Evolutionary conservation across 2,329 filamentous ascomycete species (phyloP).

Genomic region (Mycosphaerella sp.): DNA sequence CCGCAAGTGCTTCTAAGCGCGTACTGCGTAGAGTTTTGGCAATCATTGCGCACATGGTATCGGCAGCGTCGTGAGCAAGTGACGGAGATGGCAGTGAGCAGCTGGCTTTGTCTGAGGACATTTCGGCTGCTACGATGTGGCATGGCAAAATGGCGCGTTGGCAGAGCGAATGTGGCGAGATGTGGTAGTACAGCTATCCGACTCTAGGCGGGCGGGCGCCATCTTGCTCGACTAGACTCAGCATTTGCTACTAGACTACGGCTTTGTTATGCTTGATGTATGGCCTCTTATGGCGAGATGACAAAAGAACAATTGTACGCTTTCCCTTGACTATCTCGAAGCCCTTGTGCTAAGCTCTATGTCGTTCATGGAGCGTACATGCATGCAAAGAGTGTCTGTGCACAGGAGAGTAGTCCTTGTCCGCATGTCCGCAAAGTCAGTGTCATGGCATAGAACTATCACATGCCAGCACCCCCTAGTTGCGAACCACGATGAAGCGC

Average conservation of each 20-base stretch:
- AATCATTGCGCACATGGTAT: constrained; percentile 21
- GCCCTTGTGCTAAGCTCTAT: not conserved
- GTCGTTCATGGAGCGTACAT: no score
- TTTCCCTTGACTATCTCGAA: constrained; percentile 10
- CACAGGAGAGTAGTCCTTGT: not conserved
- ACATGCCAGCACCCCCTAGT: not conserved
- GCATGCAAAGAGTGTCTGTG: no score
- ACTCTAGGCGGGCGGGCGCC: constrained; percentile 23
- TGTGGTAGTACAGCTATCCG: constrained; percentile 13
- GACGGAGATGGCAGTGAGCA: constrained; percentile 8
- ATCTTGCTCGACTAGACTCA: constrained; percentile 23
- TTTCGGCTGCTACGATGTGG: constrained; percentile 6
- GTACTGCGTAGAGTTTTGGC: constrained; percentile 14
- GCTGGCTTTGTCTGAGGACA: constrained; percentile 2
- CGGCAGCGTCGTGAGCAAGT: constrained; percentile 14
- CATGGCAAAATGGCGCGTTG: constrained; percentile 15
- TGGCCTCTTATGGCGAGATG: constrained; percentile 23
- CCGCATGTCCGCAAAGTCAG: not conserved
- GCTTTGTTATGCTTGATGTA: constrained; percentile 23
- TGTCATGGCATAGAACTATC: not conserved
- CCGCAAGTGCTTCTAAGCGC: constrained; percentile 99
- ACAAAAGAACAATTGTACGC: constrained; percentile 23
- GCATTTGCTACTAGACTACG: constrained; percentile 27
- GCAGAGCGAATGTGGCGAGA: constrained; percentile 16
- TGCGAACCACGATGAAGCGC: not conserved